Percentiles rank a stretch among this genome's conserved stretches.
phyloP scores from a whole-genome alignment of 2,329 filamentous ascomycete species.

The Colletotrichum agaves region DNA sequence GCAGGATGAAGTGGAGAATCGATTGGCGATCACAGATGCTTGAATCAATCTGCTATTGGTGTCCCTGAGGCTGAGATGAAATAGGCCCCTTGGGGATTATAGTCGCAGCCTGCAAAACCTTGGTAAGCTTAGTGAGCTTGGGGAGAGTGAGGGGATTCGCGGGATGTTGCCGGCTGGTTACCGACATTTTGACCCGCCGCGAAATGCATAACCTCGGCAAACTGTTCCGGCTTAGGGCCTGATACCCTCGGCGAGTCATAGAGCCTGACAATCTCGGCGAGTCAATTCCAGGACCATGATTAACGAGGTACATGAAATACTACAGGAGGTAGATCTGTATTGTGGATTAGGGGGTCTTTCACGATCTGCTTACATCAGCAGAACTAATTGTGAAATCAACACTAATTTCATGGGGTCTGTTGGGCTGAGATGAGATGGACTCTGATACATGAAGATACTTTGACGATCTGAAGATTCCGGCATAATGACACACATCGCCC shows the following conservation, averaged over 20 bases:
- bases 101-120: too few relatives aligned
- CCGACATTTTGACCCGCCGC: background rate
- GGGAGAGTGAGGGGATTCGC: slow-evolving; percentile 1
- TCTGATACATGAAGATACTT: slow-evolving; percentile 47
- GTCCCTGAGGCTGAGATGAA: too few relatives aligned
- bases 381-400: too few relatives aligned
- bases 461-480: slow-evolving; percentile 50
- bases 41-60: background rate
- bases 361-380: too few relatives aligned
- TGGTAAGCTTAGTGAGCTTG: too few relatives aligned
- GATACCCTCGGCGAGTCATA: too few relatives aligned
- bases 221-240: background rate
- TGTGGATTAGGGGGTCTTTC: too few relatives aligned
- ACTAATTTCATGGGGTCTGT: slow-evolving; percentile 21
- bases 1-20: background rate
- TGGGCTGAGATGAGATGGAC: slow-evolving; percentile 42
- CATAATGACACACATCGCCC: slow-evolving; percentile 55
- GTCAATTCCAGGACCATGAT: too few relatives aligned
- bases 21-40: background rate
- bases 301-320: too few relatives aligned
- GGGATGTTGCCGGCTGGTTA: background rate
- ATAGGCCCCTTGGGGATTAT: too few relatives aligned
- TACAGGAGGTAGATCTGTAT: too few relatives aligned
- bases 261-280: too few relatives aligned
- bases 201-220: background rate